Conservation (phyloP, 2,329 filamentous ascomycete genomes). For the Fusarium sp. region DNA sequence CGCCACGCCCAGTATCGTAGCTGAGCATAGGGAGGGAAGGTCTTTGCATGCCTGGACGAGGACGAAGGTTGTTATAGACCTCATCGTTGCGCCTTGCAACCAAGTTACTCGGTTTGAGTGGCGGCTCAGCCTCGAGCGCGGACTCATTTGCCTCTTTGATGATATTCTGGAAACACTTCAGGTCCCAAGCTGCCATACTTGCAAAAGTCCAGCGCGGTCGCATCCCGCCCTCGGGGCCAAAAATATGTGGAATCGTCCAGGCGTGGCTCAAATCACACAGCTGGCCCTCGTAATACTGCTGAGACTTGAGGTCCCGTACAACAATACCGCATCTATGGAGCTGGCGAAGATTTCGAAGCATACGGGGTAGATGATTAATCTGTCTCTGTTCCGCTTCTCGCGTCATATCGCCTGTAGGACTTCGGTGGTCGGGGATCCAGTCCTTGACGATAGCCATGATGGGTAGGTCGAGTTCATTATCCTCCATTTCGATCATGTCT, state of each 20-base stretch:
- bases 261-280: constrained; percentile 9
- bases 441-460: constrained; percentile 33
- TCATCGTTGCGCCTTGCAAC: neutral
- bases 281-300: constrained; percentile 11
- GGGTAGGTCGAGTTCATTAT: neutral
- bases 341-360: constrained; percentile 9
- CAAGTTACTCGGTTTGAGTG: neutral
- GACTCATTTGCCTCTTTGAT: neutral
- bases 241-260: constrained; percentile 24
- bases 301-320: constrained; percentile 3
- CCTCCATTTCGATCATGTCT: neutral
- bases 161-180: constrained; percentile 5
- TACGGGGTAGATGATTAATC: neutral
- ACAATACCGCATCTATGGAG: constrained; percentile 22
- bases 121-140: neutral
- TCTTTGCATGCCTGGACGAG: neutral
- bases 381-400: neutral
- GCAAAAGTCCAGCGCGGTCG: constrained; percentile 1
- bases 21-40: constrained; percentile 8
- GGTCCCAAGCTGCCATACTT: constrained; percentile 30
- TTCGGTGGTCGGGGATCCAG: neutral
- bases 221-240: neutral
- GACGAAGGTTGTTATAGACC: neutral
- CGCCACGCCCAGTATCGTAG: neutral
- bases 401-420: rapidly evolving